Conservation (phyloP, 2,329 filamentous ascomycete genomes). For the Zymoseptoria ardabiliae region DNA sequence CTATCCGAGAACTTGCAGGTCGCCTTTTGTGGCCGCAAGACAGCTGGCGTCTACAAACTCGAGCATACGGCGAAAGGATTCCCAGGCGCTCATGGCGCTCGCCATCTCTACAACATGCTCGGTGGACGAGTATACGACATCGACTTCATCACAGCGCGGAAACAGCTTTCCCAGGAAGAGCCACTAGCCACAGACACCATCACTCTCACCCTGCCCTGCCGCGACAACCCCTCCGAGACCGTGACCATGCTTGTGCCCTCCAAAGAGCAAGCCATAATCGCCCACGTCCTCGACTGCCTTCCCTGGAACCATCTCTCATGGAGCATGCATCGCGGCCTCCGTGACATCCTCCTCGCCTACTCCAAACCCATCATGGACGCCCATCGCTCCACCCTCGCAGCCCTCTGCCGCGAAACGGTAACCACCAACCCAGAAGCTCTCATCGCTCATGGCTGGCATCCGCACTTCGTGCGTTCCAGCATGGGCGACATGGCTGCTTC, state of each 20-base stretch:
- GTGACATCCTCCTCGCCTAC: conserved; percentile 1
- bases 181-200: background rate
- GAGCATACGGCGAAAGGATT: background rate
- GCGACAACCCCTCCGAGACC: background rate
- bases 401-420: background rate
- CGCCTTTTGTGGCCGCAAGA: conserved; percentile 1
- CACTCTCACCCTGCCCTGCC: background rate
- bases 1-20: background rate
- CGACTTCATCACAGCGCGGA: background rate
- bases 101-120: conserved; percentile 1
- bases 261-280: background rate
- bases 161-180: background rate
- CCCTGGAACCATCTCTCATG: background rate
- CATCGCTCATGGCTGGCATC: background rate
- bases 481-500: conserved; percentile 1
- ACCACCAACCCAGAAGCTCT: background rate
- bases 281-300: background rate
- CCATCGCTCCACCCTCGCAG: background rate
- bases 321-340: background rate
- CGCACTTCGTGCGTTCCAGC: background rate
- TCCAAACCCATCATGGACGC: background rate
- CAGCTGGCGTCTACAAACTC: background rate
- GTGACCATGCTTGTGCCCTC: background rate
- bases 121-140: conserved; percentile 1
- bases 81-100: background rate